Evolutionary conservation across 2,329 filamentous ascomycete species (phyloP), one percentile per base, ranked within the genome.

Genomic region (Hymenoscyphus scutula): DNA sequence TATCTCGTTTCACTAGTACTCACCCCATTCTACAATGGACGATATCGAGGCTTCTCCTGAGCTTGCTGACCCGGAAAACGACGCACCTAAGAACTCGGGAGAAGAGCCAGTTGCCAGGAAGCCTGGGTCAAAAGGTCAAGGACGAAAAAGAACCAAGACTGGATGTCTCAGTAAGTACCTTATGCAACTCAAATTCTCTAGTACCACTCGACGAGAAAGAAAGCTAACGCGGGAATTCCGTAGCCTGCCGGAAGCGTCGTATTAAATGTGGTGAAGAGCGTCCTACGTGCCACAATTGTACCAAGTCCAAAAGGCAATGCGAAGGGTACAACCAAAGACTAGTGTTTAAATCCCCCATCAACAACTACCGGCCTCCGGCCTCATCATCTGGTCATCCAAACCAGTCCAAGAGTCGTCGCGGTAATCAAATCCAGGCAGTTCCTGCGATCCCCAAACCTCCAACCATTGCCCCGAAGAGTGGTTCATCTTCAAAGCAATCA

Each of bases 221-320:
- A 30, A 23, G 38, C 30, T 38, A 37, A 27, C 32, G 38, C 30
- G 23, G 13, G 45, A 29, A 13, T 30, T 30, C 45, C 29, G 30
- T 59, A 93, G 90, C 95, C 62, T 99, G 95, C 77, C 89, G 95
- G 67, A 94, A 91, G 77, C 89, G 95, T 59, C 90, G 95, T 66
- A 98, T 99, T 77, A 99, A 98, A 77, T 99, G 95, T 76, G 95
- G 95, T 65, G 95, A 98, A 75, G 91, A 92, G 71, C 85, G 89
- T 57, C 91, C 91, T 29, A 89, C 84, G 30, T 95, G 91, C 77
- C 87, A 83, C 72, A 96, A 96, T 73, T 96, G 91, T 77, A 86
- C 90, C 78, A 95, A 94, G 73, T 94, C 90, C 19, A 94, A 93
- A 76, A 84, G 91, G 15, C 81, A 87, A 68, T 96, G 91, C 74